phyloP scores from a whole-genome alignment of 768 basidiomycete genomes.

The Neoboletus magnificus region DNA sequence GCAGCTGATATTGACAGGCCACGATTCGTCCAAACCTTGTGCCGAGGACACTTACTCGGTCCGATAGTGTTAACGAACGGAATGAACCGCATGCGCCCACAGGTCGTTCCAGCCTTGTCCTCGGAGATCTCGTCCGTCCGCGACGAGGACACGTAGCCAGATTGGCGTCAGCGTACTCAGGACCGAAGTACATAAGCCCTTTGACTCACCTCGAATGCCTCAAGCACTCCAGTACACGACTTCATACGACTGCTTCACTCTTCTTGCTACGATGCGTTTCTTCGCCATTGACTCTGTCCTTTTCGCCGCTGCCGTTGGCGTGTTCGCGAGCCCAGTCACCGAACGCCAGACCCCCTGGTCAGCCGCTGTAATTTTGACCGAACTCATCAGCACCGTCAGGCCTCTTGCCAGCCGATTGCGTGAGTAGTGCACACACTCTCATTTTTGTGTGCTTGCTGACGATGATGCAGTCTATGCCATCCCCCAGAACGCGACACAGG shows the following conservation, averaged over 20 bases:
- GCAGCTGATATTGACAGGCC: neutral
- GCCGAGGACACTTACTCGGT: neutral
- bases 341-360: slow-evolving; percentile 5
- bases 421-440: neutral
- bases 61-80: neutral
- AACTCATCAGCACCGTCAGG: neutral
- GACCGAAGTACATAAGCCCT: slow-evolving; percentile 13
- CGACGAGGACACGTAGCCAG: too few species aligned
- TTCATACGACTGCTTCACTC: neutral
- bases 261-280: slow-evolving; percentile 8
- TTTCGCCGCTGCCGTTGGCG: slow-evolving; percentile 3
- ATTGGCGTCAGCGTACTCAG: neutral
- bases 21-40: neutral
- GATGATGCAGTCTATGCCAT: slow-evolving; percentile 9
- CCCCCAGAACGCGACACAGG: slow-evolving; percentile 10
- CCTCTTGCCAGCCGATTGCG: slow-evolving; percentile 10
- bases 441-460: neutral
- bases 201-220: neutral
- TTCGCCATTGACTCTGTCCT: slow-evolving; percentile 4
- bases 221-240: slow-evolving; percentile 10
- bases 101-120: neutral
- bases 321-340: slow-evolving; percentile 10
- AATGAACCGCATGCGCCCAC: neutral
- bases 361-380: slow-evolving; percentile 1
- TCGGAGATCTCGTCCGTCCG: slow-evolving; percentile 2